Evolutionary conservation across 306 rosid genomes (phyloP), one percentile per base, ranked within the genome.

Genomic region (Cucurbita ficifolia): DNA sequence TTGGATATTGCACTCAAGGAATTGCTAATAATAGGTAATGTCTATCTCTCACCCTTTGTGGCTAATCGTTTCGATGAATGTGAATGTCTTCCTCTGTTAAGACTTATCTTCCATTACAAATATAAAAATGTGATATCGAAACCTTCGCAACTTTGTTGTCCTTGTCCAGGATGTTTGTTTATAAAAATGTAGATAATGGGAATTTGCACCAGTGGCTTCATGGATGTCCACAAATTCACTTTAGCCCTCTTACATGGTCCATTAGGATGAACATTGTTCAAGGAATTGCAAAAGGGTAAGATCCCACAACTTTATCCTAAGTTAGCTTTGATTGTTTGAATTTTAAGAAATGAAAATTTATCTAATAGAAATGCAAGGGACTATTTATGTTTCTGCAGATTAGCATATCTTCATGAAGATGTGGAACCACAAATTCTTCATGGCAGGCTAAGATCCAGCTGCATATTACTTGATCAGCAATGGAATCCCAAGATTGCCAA

Each of bases 251-350:
- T n/a, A 62, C 90, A 49, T 90, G 94, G 96, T 50, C 63, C 36
- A 77, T 50, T 18, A 81, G 94, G 80, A 35, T 79, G 76, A 82
- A 86, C 22, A 85, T 88, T 72, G 81, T 90, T 49, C 80, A 40
- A 46, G 86, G 86, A 76, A 84, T 88, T 10, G 90, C 96, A 54
- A 86, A 80, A 81, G 94, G 96, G 96, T 90, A 73, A 77, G 85
- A 68, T 76, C 49, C 48, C 9, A 16, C 69, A 39, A 64, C 29
- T 62, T 8, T 38, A n/a, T 62, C 49, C 70, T 62, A n/a, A 17
- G 70, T 18, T 40, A n/a, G 7, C 29, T 62, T 48, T 62, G 48
- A 38, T 57, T 60, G 22, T 60, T 36, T 61, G 68, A 61, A 36
- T 61, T 22, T 39, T 16, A 36, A 3, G 46, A 35, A 22, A 35